Conservation (phyloP, 208 protist species). For the Porcisia hertigi region DNA sequence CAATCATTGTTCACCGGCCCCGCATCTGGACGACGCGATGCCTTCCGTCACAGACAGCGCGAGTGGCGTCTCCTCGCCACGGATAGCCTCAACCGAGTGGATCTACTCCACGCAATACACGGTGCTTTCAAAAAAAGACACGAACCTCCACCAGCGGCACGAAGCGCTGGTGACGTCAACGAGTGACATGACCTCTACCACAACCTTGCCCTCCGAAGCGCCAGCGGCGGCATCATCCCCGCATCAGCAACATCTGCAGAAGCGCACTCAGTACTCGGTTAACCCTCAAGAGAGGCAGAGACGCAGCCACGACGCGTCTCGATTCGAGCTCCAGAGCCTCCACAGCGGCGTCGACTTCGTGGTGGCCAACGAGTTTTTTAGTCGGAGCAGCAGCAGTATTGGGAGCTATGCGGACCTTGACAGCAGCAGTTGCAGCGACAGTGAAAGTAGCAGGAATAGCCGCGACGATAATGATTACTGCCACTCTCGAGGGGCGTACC, state of each 20-base stretch:
- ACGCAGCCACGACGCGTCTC: neutral
- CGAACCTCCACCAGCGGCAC: neutral
- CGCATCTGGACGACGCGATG: neutral
- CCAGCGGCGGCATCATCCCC: neutral
- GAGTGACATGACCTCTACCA: neutral
- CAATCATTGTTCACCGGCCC: neutral
- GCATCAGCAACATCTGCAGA: slow-evolving; percentile 4
- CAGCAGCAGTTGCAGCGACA: neutral
- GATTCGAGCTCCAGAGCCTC: neutral
- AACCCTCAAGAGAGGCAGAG: slow-evolving; percentile 23
- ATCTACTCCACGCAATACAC: neutral
- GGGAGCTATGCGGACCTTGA: neutral
- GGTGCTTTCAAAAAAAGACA: neutral
- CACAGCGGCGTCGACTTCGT: slow-evolving; percentile 27
- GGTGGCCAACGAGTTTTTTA: slow-evolving; percentile 26
- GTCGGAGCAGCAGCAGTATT: slow-evolving; percentile 6
- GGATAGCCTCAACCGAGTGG: neutral
- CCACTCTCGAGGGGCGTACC: neutral
- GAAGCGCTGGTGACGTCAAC: no score
- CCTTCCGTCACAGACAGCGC: neutral
- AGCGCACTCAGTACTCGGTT: slow-evolving; percentile 29
- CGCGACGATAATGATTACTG: neutral
- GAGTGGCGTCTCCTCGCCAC: neutral
- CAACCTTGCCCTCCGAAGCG: neutral
- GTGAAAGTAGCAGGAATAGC: neutral